A percentile compares a stretch with the other conserved stretches of the same genome.
Evolutionary conservation across 257 asterid species (phyloP).

Genomic region (Echites panduratus): DNA sequence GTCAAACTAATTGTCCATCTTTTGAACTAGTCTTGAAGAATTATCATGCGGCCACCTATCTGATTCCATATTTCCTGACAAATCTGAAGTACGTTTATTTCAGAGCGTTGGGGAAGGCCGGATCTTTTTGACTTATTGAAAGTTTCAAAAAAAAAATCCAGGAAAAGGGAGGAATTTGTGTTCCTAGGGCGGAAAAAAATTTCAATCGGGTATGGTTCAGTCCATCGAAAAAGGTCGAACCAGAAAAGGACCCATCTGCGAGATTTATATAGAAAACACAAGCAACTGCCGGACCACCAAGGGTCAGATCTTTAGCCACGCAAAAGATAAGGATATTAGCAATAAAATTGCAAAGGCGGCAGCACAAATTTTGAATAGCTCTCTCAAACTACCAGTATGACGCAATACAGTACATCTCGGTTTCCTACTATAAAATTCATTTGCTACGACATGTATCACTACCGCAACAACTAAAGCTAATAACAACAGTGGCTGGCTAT

Average conservation of each 20-base stretch:
- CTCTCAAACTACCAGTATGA: slow-evolving; percentile 17
- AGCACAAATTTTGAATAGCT: neutral
- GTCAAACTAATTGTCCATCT: too few species aligned
- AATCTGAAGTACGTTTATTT: neutral
- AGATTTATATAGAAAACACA: neutral
- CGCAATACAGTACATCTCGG: slow-evolving; percentile 5
- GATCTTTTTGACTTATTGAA: neutral
- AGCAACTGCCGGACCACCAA: neutral
- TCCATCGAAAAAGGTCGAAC: neutral
- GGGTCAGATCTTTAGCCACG: neutral
- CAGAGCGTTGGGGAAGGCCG: neutral
- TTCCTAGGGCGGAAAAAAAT: neutral
- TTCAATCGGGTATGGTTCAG: neutral
- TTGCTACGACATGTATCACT: slow-evolving; percentile 20
- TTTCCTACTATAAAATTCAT: slow-evolving; percentile 12
- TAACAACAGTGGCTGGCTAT: slow-evolving; percentile 11
- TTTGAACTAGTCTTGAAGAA: too few species aligned
- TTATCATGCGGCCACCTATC: too few species aligned
- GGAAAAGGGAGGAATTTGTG: neutral
- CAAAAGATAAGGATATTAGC: neutral
- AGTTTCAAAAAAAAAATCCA: neutral
- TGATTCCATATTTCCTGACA: neutral
- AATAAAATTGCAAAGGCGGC: neutral
- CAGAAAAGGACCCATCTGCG: neutral
- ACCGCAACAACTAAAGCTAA: slow-evolving; percentile 27